A percentile compares a stretch with the other conserved stretches of the same genome.
Conservation (phyloP, 176 grass and related monocot genomes). For the Puccinellia tenuiflora region DNA sequence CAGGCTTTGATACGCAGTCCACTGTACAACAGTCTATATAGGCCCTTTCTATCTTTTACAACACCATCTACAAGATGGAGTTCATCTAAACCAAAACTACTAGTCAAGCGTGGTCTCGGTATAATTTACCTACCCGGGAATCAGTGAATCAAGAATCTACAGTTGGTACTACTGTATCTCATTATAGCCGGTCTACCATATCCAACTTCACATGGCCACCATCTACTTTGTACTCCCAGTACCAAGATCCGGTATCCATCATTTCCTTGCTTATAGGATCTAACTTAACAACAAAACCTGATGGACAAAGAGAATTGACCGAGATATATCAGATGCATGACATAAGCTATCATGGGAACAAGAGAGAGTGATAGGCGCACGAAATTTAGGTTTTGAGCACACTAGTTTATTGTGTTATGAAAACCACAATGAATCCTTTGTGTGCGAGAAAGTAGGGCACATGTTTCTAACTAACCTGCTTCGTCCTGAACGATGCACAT, state of each 20-base stretch:
- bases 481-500: constrained; percentile 55
- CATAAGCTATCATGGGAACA: not conserved
- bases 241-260: constrained; percentile 70
- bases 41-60: constrained; percentile 13
- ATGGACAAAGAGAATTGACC: constrained; percentile 2
- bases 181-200: constrained; percentile 54
- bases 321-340: not conserved
- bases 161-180: constrained; percentile 10
- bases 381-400: not conserved
- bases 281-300: constrained; percentile 64
- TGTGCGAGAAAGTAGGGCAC: not conserved
- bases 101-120: not conserved
- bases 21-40: constrained; percentile 15
- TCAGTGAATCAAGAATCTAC: constrained; percentile 52
- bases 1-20: constrained; percentile 11
- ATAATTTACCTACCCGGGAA: constrained; percentile 27
- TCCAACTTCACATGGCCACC: constrained; percentile 66
- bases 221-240: constrained; percentile 66
- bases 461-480: constrained; percentile 38
- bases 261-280: constrained; percentile 48
- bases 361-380: not conserved
- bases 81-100: constrained; percentile 21
- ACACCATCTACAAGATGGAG: constrained; percentile 28
- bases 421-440: no score
- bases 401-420: not conserved